Percentiles rank a stretch among this genome's conserved stretches.
phyloP scores from a whole-genome alignment of 768 basidiomycete species.

The Dentipellis sp. region DNA sequence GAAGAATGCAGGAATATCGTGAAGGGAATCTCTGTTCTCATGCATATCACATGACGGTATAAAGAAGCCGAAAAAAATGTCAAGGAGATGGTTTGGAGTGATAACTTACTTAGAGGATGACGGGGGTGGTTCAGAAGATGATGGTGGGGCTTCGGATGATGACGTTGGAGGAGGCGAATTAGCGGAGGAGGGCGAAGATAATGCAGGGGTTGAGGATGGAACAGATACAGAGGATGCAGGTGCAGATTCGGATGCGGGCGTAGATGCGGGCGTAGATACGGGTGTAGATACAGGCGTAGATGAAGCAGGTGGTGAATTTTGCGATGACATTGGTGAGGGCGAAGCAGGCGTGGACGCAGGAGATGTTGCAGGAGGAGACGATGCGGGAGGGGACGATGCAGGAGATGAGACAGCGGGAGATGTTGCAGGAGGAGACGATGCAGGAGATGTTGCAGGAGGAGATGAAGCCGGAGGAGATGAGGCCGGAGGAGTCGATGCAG shows the following conservation, averaged over 20 bases:
- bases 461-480: not conserved
- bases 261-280: not conserved
- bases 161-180: slow-evolving; percentile 2
- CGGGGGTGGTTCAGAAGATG: not conserved
- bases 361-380: slow-evolving; percentile 9
- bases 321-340: slow-evolving; percentile 2
- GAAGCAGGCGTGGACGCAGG: not conserved
- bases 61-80: too few relatives aligned
- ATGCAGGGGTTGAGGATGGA: not conserved
- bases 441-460: not conserved
- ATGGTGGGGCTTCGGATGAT: not conserved
- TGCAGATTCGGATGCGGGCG: not conserved
- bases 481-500: not conserved
- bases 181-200: not conserved
- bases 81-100: too few relatives aligned
- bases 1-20: not conserved
- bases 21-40: too few relatives aligned
- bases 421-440: slow-evolving; percentile 15
- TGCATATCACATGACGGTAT: too few relatives aligned
- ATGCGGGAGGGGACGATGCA: slow-evolving; percentile 11
- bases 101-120: not conserved
- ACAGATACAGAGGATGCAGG: not conserved
- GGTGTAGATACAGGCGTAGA: slow-evolving; percentile 1
- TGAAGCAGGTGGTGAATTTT: slow-evolving; percentile 11
- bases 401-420: slow-evolving; percentile 3